phyloP scores from a whole-genome alignment of 345 rosid species.

The Aegle marmelos region DNA sequence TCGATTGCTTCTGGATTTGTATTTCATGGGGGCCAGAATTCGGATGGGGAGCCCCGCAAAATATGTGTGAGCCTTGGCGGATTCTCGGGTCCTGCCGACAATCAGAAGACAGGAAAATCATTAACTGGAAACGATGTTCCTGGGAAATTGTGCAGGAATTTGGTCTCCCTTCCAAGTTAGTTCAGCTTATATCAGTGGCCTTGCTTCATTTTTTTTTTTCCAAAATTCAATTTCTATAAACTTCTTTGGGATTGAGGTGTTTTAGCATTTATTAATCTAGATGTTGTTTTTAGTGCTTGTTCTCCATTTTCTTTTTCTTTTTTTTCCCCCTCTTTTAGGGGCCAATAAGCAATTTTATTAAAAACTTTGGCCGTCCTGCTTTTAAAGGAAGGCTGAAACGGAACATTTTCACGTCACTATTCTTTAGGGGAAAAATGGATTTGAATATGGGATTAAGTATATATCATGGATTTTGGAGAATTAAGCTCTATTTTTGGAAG shows the following conservation, averaged over 20 bases:
- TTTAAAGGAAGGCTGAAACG: background rate
- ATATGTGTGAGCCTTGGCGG: constrained; percentile 15
- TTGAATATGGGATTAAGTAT: no score
- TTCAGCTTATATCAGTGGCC: background rate
- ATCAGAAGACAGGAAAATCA: constrained; percentile 11
- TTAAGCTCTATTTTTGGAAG: background rate
- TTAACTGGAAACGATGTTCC: constrained; percentile 16
- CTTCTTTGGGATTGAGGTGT: background rate
- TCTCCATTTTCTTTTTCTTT: no score
- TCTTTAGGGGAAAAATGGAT: background rate
- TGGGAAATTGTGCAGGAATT: constrained; percentile 31
- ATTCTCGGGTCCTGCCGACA: constrained; percentile 21
- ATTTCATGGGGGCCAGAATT: constrained; percentile 1
- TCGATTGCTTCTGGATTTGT: constrained; percentile 9
- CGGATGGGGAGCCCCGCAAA: background rate
- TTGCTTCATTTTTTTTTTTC: background rate
- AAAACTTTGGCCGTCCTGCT: background rate
- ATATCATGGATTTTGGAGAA: background rate
- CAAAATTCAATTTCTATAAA: background rate
- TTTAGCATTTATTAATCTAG: background rate
- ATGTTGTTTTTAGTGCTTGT: background rate
- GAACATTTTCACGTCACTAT: background rate
- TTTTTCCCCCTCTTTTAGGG: background rate
- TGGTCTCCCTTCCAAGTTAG: constrained; percentile 43
- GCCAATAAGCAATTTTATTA: background rate